Conservation (phyloP, 352 stramenopile genomes). For the Plasmopara viticola region DNA sequence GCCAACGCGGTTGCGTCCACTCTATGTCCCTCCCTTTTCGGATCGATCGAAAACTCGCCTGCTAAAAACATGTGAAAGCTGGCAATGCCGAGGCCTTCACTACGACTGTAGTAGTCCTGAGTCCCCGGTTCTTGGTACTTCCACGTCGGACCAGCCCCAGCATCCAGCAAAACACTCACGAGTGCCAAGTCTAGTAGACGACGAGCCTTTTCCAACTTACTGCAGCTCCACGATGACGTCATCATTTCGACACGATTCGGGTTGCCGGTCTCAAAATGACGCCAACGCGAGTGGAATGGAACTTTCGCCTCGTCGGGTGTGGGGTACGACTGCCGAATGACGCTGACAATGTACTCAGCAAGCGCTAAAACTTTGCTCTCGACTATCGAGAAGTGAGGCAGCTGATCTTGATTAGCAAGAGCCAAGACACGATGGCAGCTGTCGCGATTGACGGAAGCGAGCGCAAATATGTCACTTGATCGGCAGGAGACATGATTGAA, state of each 20-base stretch:
- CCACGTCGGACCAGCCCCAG: slow-evolving; percentile 62
- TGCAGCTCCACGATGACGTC: slow-evolving; percentile 42
- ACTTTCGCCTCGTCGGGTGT: slow-evolving; percentile 42
- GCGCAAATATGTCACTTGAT: slow-evolving; percentile 56
- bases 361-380: slow-evolving; percentile 47
- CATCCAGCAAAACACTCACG: slow-evolving; percentile 75
- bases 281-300: slow-evolving; percentile 74
- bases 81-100: slow-evolving; percentile 74
- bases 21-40: slow-evolving; percentile 29
- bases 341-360: slow-evolving; percentile 63
- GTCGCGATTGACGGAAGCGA: slow-evolving; percentile 67
- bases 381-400: slow-evolving; percentile 60
- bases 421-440: slow-evolving; percentile 59
- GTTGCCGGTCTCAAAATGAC: slow-evolving; percentile 80
- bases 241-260: slow-evolving; percentile 47
- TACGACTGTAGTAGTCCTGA: slow-evolving; percentile 59
- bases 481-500: slow-evolving; percentile 6
- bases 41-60: slow-evolving; percentile 63
- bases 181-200: slow-evolving; percentile 70
- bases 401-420: slow-evolving; percentile 38
- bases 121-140: slow-evolving; percentile 65
- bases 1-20: slow-evolving; percentile 58
- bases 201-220: slow-evolving; percentile 45
- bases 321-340: slow-evolving; percentile 54
- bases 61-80: slow-evolving; percentile 82